phyloP scores from a whole-genome alignment of 768 basidiomycete genomes.

The Dictyophora rubrovolvata region DNA sequence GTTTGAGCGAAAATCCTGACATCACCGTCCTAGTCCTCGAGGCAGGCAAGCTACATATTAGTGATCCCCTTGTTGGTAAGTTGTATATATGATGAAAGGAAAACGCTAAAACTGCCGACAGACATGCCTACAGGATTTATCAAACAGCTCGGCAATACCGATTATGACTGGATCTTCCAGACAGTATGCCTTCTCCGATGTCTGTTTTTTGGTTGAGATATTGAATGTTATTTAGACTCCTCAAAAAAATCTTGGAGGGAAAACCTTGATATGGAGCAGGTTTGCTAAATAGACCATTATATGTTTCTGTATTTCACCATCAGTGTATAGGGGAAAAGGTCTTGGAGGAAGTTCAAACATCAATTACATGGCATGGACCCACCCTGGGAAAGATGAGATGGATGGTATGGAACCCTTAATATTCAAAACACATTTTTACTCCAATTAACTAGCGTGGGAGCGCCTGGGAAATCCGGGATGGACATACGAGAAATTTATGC shows the following conservation, averaged over 20 bases:
- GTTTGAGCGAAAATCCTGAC: constrained; percentile 24
- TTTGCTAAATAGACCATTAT: neutral
- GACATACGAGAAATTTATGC: constrained; percentile 37
- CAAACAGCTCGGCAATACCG: neutral
- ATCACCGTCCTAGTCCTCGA: constrained; percentile 26
- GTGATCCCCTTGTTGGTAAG: constrained; percentile 8
- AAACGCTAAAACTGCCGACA: neutral
- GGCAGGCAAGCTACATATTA: constrained; percentile 13
- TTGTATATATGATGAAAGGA: neutral
- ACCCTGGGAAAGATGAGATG: neutral
- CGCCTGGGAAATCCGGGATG: constrained; percentile 44
- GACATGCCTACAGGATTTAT: neutral
- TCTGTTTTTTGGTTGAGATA: neutral
- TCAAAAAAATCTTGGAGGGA: neutral
- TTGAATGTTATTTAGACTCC: neutral
- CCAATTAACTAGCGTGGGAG: constrained; percentile 21
- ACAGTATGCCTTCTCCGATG: neutral
- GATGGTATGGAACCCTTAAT: neutral
- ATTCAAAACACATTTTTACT: neutral
- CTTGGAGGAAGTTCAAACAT: constrained; percentile 34
- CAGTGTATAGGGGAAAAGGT: constrained; percentile 16
- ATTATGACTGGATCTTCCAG: neutral
- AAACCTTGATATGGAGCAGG: neutral
- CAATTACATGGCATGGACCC: constrained; percentile 20
- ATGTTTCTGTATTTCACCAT: no score